Base-by-base conservation (phyloP, 257 asterid genomes). In the Ophiorrhiza pumila region DNA sequence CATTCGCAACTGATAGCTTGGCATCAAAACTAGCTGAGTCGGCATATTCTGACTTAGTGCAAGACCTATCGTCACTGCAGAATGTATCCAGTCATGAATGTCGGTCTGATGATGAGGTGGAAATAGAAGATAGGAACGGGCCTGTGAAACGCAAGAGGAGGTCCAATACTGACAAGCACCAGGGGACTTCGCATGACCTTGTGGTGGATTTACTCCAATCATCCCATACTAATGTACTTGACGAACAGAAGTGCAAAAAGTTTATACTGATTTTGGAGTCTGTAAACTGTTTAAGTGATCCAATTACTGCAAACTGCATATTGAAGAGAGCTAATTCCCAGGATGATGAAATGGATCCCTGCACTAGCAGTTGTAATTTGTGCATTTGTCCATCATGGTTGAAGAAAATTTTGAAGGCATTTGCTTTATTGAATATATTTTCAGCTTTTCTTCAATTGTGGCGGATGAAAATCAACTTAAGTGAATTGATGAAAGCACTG, bases 361-460 rank as follows among this genome's bases (percentile, higher is more conserved):
- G 83, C 77, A 57, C 77, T 20, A 81, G 78, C 77, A 68, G 34
- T 63, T 65, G 31, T 65, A 79, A 60, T 73, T 74, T 34, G 59
- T 92, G 98, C 73, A 46, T 69, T 53, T 93, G 98, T 80, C 95
- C 98, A 61, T 31, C 75, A 37, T 90, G 97, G 96, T 72, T 90
- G 88, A 93, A 83, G 87, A 86, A 78, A 82, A 74, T 86, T 52
- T 66, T 87, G 76, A 84, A 85, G 64, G 76, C 83, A 61, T 90
- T 93, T 78, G 50, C 73, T 61, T 89, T 87, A 79, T 71, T 85
- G 74, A 93, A 86, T 67, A 71, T 83, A 34, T 93, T 86, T 80
- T 86, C 87, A 69, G 89, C 92, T 32, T 82, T 80, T 75, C 84
- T 87, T 68, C 95, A 90, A 77, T 73, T 89, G 76, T 81, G 80